phyloP scores from a whole-genome alignment of 1,284 basidiomycete species.

The Macrocystidia cucumis region DNA sequence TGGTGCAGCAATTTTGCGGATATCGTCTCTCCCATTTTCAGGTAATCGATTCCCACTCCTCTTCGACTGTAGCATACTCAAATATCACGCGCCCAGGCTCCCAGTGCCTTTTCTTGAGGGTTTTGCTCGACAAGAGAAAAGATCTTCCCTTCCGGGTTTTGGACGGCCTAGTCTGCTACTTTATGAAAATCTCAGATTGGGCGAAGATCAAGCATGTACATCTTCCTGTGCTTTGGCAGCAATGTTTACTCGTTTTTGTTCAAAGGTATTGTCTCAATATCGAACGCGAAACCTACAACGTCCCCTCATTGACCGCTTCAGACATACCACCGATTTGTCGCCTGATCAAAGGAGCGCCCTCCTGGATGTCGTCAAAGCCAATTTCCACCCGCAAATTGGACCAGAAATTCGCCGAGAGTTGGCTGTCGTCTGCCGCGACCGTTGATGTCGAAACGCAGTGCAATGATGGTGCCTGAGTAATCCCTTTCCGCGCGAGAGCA shows the following conservation, averaged over 20 bases:
- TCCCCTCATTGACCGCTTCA: too few species aligned
- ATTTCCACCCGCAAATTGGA: conserved; percentile 63
- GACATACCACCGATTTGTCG: conserved; percentile 1
- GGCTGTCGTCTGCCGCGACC: conserved; percentile 10
- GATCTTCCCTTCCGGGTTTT: conserved; percentile 78
- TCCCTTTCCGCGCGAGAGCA: too few species aligned
- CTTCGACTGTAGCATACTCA: neutral
- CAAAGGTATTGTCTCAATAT: too few species aligned
- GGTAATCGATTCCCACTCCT: conserved; percentile 21
- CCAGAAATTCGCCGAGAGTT: conserved; percentile 65
- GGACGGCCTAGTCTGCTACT: conserved; percentile 76
- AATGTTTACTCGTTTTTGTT: too few species aligned
- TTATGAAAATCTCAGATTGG: conserved; percentile 62
- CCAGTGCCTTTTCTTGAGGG: conserved; percentile 74
- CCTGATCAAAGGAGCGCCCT: conserved; percentile 71
- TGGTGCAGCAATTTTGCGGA: conserved; percentile 57
- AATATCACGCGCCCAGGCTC: too few species aligned
- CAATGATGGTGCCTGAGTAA: too few species aligned
- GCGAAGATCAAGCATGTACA: conserved; percentile 36
- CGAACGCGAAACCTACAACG: too few species aligned
- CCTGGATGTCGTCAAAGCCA: conserved; percentile 60
- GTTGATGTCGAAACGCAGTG: conserved; percentile 2
- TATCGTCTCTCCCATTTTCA: conserved; percentile 71
- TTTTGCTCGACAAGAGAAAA: conserved; percentile 79
- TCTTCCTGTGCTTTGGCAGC: conserved; percentile 64